phyloP scores from a whole-genome alignment of 1,139 yeast genomes.

The Yarrowia galli region DNA sequence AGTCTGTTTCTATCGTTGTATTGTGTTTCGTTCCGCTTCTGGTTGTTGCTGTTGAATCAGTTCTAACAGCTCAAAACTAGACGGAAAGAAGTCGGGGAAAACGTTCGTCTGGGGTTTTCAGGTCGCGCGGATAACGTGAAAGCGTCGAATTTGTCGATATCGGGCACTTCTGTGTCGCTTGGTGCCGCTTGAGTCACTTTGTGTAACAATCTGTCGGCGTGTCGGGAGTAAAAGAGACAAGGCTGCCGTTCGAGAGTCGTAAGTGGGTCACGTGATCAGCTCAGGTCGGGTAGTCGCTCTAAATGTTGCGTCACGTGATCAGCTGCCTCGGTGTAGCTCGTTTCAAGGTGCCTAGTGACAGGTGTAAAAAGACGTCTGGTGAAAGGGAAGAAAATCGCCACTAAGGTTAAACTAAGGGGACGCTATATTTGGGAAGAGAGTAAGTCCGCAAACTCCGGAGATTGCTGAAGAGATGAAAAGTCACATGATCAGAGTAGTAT shows the following conservation, averaged over 20 bases:
- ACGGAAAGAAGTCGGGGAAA: not conserved
- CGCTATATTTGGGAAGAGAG: constrained; percentile 6
- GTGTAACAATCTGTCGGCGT: no score
- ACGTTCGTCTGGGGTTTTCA: no score
- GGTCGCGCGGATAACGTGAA: not conserved
- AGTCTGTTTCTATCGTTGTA: no score
- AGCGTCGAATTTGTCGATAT: not conserved
- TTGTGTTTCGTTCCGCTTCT: no score
- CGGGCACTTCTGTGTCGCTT: not conserved
- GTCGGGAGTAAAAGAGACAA: not conserved
- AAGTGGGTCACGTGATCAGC: not conserved
- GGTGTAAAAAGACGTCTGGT: constrained; percentile 2
- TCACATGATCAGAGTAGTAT: no score
- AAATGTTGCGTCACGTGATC: not conserved
- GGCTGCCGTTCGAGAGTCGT: not conserved
- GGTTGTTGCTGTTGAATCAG: not conserved
- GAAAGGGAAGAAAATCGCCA: constrained; percentile 26
- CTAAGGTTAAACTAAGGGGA: constrained; percentile 28
- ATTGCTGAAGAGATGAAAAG: not conserved
- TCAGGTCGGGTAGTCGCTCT: no score
- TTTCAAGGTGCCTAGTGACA: not conserved
- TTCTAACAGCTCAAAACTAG: not conserved
- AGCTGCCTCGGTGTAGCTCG: not conserved
- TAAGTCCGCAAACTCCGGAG: constrained; percentile 8
- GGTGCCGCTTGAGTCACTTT: not conserved